phyloP scores from a whole-genome alignment of 2,329 filamentous ascomycete species.

The Aureobasidium sp. region DNA sequence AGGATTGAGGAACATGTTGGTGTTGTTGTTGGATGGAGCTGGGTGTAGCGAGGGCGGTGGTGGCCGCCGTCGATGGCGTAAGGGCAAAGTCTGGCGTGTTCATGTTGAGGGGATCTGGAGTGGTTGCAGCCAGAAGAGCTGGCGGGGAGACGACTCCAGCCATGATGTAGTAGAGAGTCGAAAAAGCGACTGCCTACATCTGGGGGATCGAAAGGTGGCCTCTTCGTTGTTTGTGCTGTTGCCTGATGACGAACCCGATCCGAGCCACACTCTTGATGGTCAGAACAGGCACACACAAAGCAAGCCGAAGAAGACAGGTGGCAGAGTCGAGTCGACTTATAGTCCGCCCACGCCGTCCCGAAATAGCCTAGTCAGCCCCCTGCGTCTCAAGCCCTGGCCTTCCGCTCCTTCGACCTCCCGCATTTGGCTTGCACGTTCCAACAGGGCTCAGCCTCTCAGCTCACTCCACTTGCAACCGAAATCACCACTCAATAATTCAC shows the following conservation, averaged over 20 bases:
- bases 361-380: slow-evolving; percentile 3
- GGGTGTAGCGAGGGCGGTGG: slow-evolving; percentile 1
- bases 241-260: neutral
- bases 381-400: neutral
- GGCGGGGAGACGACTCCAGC: slow-evolving; percentile 8
- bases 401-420: neutral
- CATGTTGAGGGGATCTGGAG: slow-evolving; percentile 16
- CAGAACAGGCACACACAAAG: neutral
- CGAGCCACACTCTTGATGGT: neutral
- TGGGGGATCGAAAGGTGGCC: slow-evolving; percentile 6
- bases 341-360: neutral
- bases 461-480: neutral
- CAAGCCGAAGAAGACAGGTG: neutral
- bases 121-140: slow-evolving; percentile 5
- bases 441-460: neutral
- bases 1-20: slow-evolving; percentile 8
- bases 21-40: neutral
- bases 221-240: slow-evolving; percentile 2
- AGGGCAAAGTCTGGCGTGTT: slow-evolving; percentile 14
- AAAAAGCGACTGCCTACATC: slow-evolving; percentile 10
- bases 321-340: neutral
- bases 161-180: neutral
- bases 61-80: neutral
- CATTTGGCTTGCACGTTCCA: neutral
- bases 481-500: neutral